phyloP scores from a whole-genome alignment of 257 asterid genomes.

The Solanum pimpinellifolium region DNA sequence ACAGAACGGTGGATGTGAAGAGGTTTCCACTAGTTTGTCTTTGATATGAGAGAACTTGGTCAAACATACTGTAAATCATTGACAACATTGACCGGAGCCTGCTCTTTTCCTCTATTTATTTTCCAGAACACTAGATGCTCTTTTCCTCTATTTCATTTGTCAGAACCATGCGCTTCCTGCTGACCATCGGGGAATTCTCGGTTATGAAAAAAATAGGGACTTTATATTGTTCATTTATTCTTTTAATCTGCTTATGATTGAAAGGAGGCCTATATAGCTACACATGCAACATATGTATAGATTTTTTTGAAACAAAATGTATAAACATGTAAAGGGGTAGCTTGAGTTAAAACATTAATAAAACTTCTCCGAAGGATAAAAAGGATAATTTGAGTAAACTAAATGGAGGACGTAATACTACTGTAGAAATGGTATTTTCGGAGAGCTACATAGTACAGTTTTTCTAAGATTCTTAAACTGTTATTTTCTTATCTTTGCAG shows the following conservation, averaged over 20 bases:
- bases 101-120: neutral
- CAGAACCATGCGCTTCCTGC: neutral
- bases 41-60: neutral
- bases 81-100: neutral
- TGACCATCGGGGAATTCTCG: neutral
- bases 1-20: slow-evolving; percentile 40
- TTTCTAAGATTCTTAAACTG: neutral
- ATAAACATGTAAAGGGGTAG: neutral
- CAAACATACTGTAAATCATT: neutral
- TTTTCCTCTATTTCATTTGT: neutral
- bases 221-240: neutral
- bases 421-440: neutral
- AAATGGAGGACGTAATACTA: neutral
- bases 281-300: neutral
- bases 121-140: neutral
- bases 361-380: neutral
- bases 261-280: neutral
- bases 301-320: neutral
- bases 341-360: neutral
- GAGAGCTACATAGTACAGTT: neutral
- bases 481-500: slow-evolving; percentile 30
- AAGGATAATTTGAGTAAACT: neutral
- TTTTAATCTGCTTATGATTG: neutral
- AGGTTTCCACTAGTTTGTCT: slow-evolving; percentile 8
- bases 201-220: neutral